Conservation (phyloP, 768 basidiomycete genomes). For the Lactarius pseudohatsudake region DNA sequence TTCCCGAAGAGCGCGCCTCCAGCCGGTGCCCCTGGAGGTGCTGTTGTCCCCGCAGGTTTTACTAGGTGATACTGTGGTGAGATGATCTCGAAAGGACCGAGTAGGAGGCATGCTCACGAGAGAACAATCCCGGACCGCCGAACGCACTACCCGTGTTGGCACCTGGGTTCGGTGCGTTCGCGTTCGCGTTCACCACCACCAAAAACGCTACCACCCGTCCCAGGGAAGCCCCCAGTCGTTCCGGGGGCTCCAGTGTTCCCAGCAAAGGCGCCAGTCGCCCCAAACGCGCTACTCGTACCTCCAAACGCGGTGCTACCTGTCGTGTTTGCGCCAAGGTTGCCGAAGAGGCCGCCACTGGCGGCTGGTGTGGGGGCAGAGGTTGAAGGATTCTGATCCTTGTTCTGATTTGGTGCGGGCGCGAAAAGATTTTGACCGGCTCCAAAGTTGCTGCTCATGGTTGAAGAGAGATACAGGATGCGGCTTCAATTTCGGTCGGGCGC, state of each 20-base stretch:
- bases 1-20: slow-evolving; percentile 14
- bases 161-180: slow-evolving; percentile 2
- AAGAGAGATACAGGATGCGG: not conserved
- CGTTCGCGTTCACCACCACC: slow-evolving; percentile 14
- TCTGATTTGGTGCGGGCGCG: slow-evolving; percentile 20
- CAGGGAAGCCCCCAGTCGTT: slow-evolving; percentile 10
- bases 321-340: slow-evolving; percentile 27
- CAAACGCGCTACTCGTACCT: slow-evolving; percentile 3
- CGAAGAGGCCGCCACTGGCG: slow-evolving; percentile 23
- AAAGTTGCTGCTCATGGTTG: slow-evolving; percentile 28
- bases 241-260: not conserved
- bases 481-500: slow-evolving; percentile 5
- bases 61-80: slow-evolving; percentile 3
- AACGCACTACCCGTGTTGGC: slow-evolving; percentile 2
- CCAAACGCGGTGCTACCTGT: slow-evolving; percentile 21
- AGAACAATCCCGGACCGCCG: slow-evolving; percentile 2
- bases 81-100: not conserved
- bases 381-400: slow-evolving; percentile 23
- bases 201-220: slow-evolving; percentile 11
- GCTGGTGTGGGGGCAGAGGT: slow-evolving; percentile 16
- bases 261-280: not conserved
- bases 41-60: slow-evolving; percentile 6
- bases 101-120: slow-evolving; percentile 6
- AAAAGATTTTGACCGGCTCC: slow-evolving; percentile 20
- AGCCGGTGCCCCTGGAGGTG: not conserved